Conservation (phyloP, 306 rosid species). For the Ceratonia siliqua region DNA sequence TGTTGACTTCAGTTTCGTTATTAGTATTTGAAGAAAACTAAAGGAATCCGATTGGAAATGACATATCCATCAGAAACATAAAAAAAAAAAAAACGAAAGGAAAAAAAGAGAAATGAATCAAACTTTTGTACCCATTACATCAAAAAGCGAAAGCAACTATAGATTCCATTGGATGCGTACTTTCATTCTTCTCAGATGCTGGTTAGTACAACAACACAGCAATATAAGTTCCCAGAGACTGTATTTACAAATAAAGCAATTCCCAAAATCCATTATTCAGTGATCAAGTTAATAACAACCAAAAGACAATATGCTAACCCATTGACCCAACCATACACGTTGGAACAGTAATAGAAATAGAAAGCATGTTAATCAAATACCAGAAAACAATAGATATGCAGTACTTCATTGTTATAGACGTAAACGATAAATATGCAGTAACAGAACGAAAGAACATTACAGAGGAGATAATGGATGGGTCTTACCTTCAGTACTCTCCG, state of each 20-base stretch:
- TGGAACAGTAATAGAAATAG: background rate
- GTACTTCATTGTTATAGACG: constrained; percentile 13
- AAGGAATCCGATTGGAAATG: background rate
- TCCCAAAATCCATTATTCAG: constrained; percentile 25
- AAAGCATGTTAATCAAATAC: background rate
- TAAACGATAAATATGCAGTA: background rate
- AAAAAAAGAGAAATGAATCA: constrained; percentile 43
- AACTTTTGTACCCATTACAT: constrained; percentile 40
- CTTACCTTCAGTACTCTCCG: constrained; percentile 44
- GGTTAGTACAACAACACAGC: background rate
- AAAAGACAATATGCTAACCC: background rate
- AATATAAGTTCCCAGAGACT: background rate
- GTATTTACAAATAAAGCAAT: background rate
- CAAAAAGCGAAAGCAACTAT: constrained; percentile 26
- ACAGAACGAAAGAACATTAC: background rate
- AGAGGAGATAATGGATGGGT: constrained; percentile 21
- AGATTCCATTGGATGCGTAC: constrained; percentile 41
- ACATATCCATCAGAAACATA: constrained; percentile 1
- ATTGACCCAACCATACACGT: background rate
- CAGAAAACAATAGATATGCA: background rate
- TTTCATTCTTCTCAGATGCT: constrained; percentile 38
- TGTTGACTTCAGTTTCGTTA: constrained; percentile 17
- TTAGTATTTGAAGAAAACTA: background rate
- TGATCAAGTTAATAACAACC: constrained; percentile 26
- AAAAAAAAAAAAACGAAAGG: constrained; percentile 31